These are phyloP conservation scores for Apostasia ramifera DNA, from an alignment of 106 monocot genomes.

Conservation along the genomic window DNA sequence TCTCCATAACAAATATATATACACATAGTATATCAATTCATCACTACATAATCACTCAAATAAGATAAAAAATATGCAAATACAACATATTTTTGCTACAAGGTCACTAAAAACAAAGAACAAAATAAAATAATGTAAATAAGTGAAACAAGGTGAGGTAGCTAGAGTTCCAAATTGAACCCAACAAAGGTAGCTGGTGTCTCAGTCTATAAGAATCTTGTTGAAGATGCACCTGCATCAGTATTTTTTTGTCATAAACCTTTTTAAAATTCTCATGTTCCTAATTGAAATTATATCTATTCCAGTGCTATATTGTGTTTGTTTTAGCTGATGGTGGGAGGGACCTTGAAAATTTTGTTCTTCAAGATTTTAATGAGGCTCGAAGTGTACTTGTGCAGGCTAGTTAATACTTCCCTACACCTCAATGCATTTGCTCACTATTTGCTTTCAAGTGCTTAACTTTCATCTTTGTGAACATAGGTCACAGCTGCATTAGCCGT, in stretches of 20 bases:
- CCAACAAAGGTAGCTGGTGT: neutral
- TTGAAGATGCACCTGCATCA: too few relatives aligned
- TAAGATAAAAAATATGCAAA: too few relatives aligned
- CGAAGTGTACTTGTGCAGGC: constrained; percentile 80
- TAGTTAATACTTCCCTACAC: constrained; percentile 1
- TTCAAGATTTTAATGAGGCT: constrained; percentile 75
- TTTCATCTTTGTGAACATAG: constrained; percentile 21
- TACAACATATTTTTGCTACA: too few relatives aligned
- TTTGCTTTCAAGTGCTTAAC: neutral
- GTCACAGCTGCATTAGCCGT: constrained; percentile 85
- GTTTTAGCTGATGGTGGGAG: constrained; percentile 88
- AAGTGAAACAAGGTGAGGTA: too few relatives aligned
- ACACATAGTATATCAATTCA: too few relatives aligned
- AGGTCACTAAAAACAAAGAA: too few relatives aligned
- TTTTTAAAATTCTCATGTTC: neutral
- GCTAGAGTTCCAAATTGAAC: neutral
- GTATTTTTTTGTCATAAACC: too few relatives aligned
- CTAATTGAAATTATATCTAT: neutral
- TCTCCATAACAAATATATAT: too few relatives aligned
- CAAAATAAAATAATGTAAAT: too few relatives aligned
- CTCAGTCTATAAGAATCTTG: too few relatives aligned
- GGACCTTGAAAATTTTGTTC: constrained; percentile 92
- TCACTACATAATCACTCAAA: too few relatives aligned
- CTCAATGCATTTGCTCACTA: neutral
- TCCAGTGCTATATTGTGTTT: constrained; percentile 86